These are phyloP conservation scores for Hibiscus syriacus DNA, from an alignment of 345 rosid genomes.

Conservation along the genomic window DNA sequence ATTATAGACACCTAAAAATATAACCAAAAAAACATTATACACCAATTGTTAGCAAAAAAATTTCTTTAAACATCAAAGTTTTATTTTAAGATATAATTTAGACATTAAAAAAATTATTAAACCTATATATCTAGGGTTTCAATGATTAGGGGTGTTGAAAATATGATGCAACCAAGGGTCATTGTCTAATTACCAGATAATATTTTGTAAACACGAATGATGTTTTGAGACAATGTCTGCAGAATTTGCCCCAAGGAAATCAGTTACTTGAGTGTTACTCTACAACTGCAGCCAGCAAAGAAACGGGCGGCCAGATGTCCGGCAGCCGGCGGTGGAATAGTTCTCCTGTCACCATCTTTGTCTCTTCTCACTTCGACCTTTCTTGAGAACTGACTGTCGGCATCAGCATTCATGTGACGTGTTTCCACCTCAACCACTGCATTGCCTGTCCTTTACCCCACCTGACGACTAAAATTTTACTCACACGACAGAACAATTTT, in stretches of 20 bases:
- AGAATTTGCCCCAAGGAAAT: no score
- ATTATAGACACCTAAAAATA: no score
- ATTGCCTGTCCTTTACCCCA: background rate
- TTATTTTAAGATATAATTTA: no score
- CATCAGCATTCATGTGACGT: background rate
- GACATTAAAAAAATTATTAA: no score
- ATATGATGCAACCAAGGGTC: background rate
- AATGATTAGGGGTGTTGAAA: no score
- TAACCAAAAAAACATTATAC: no score
- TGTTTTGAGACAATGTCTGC: no score
- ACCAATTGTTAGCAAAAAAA: no score
- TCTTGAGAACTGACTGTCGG: constrained; percentile 7
- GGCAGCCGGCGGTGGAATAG: background rate
- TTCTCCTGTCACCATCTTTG: background rate
- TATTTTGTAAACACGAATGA: background rate
- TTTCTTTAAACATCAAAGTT: no score
- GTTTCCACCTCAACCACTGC: background rate
- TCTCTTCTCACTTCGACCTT: background rate
- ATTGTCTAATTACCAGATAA: background rate
- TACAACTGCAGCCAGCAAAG: background rate
- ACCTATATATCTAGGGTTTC: no score
- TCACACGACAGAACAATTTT: no score
- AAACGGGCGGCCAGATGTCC: background rate
- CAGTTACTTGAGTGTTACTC: background rate
- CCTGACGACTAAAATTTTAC: no score